Evolutionary conservation across 2,329 filamentous ascomycete species (phyloP), one percentile per base, ranked within the genome.

Genomic region (Fusarium sp.): DNA sequence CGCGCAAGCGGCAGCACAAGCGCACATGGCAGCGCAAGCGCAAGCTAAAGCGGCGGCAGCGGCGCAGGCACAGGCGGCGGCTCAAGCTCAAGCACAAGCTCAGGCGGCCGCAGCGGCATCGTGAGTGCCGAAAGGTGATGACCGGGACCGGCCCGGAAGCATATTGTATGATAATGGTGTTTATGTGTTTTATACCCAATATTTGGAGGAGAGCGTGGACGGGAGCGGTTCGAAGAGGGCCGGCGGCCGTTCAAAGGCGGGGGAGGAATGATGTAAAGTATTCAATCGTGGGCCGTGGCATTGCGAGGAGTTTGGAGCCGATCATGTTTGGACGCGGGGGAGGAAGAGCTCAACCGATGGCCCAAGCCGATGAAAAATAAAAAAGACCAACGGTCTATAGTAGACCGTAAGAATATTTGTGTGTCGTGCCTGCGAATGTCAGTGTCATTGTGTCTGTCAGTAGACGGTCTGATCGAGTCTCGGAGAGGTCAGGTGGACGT

Each of bases 231-330:
- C 66, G 61, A 67, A 51, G 33, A 64, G 33, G 63, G 46, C 65
- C 46, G 63, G 66, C 11, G 31, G 53, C 27, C 33, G 49, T 27
- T 59, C 61, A 56, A 42, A 22, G 61, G 51, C 14, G 55, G 42
- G 33, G 56, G 49, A 58, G 35, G 40, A 36, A 53, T 72, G 62
- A 58, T 77, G 74, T 77, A 69, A 67, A 77, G 67, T 78, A 78
- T 77, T 77, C 64, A 70, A 64, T 76, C 73, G 73, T 73, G 77
- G 73, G 70, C 71, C 60, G 69, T 72, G 77, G 72, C 79, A 80
- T 81, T 82, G 81, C 81, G 77, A 66, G 81, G 81, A 83, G 81
- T 83, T 81, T 76, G 78, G 80, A 78, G 78, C 80, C 72, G 71
- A 66, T 66, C 72, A 65, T 73, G 61, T 73, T 74, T 62, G 73